These are phyloP conservation scores for Onygenales sp. DNA, from an alignment of 2,329 filamentous ascomycete genomes.

Conservation along the genomic window DNA sequence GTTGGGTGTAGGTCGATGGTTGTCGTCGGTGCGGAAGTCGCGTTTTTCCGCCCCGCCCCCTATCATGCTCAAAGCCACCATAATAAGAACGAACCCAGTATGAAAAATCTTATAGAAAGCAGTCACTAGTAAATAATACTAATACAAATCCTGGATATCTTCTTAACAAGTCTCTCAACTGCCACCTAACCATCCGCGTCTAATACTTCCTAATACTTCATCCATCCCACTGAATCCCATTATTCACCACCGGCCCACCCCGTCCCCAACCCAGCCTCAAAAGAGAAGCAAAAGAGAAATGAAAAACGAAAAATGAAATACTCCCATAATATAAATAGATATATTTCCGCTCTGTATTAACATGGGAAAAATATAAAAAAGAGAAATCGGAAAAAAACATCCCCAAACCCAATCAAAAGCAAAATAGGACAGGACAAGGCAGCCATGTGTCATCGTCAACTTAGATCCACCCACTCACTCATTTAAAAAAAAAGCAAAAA, in stretches of 20 bases:
- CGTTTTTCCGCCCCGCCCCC: too few species aligned
- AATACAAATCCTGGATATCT: too few species aligned
- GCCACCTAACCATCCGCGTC: too few species aligned
- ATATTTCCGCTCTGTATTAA: neutral
- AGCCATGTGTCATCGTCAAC: neutral
- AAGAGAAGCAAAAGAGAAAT: neutral
- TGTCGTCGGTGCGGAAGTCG: neutral
- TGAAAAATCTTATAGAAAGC: too few species aligned
- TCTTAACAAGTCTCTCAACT: too few species aligned
- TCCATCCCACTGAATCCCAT: too few species aligned
- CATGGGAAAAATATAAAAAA: neutral
- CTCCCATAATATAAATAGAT: neutral
- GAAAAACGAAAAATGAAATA: neutral
- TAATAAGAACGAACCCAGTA: too few species aligned
- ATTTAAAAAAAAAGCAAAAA: too few species aligned
- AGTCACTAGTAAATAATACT: too few species aligned
- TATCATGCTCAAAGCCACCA: too few species aligned
- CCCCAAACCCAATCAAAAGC: neutral
- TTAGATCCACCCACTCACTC: neutral
- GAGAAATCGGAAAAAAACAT: neutral
- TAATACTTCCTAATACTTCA: too few species aligned
- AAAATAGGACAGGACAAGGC: neutral
- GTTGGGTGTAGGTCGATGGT: neutral
- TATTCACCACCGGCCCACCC: too few species aligned
- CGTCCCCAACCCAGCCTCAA: neutral